Conservation (phyloP, 768 basidiomycete species). For the Suillus plorans region DNA sequence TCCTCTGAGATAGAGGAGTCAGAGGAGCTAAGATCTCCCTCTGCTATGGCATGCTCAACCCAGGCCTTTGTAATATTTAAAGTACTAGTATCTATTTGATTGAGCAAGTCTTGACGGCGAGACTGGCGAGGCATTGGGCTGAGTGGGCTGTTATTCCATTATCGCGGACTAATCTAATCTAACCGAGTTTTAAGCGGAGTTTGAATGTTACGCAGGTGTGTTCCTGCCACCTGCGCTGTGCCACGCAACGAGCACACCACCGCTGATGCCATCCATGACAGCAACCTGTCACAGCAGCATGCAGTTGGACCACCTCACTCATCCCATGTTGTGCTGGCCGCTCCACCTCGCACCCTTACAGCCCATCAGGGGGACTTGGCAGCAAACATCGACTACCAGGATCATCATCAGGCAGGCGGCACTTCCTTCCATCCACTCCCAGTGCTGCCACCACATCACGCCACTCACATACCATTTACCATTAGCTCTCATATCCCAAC, state of each 20-base stretch:
- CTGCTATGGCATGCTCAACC: background rate
- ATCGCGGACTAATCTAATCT: background rate
- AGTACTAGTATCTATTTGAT: background rate
- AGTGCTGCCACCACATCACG: too few relatives aligned
- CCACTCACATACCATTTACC: too few relatives aligned
- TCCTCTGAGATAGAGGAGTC: constrained; percentile 1
- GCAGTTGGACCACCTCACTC: too few relatives aligned
- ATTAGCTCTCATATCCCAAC: too few relatives aligned
- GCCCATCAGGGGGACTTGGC: too few relatives aligned
- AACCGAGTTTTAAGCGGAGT: background rate
- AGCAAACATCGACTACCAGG: too few relatives aligned
- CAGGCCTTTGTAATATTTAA: background rate
- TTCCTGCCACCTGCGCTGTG: background rate
- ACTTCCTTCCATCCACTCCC: too few relatives aligned
- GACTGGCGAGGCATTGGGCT: background rate
- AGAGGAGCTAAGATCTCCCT: background rate
- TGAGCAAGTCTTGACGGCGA: background rate
- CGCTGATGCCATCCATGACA: too few relatives aligned
- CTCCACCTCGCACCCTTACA: too few relatives aligned
- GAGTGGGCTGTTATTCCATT: background rate
- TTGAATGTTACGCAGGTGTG: background rate
- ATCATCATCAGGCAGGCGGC: too few relatives aligned
- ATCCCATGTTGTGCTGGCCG: too few relatives aligned
- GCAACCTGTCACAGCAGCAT: too few relatives aligned
- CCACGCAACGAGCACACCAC: background rate